Evolutionary conservation across 441 rosid genomes (phyloP), one percentile per base, ranked within the genome.

Genomic region (Sinapis alba): DNA sequence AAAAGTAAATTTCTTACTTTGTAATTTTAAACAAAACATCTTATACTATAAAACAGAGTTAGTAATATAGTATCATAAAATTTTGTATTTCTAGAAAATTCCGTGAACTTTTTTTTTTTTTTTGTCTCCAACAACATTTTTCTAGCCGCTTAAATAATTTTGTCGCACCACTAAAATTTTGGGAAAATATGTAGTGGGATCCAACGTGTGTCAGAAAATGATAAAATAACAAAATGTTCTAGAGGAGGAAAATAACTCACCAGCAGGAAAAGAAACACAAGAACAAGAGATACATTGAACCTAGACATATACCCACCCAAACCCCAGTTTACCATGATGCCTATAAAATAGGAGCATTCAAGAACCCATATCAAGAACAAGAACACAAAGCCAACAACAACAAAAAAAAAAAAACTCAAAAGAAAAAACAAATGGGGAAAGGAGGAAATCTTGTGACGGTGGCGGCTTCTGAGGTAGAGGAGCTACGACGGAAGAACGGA

Each of bases 401-500:
- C 0, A 6, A n/a, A 38, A 9, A n/a, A 34, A 32, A 32, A 32
- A 32, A 32, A 32, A 8, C 38, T 32, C 38, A 2, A 13, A 9
- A 60, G 6, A 60, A 19, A 3, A 36, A 3, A 2, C n/a, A 50
- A 62, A 76, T 76, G 80, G 80, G 80, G 56, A 76, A 76, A 70
- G 80, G 80, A 70, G 80, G 80, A 76, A 76, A 76, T 66, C 45
- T 15, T 13, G 72, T 64, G 50, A 83, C 63, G 8, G 65, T 76
- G 34, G 18, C 61, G 6, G 57, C 60, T 4, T 56, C 80, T 6
- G 74, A 80, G 51, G 70, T 74, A 19, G 80, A 76, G 56, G 76
- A 76, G 67, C 56, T 91, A 56, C 79, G 76, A 77, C 78, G 69
- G 83, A 85, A 82, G 67, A 89, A 86, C 72, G 87, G 81, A 77